Evolutionary conservation across 1,139 yeast species (phyloP), one percentile per base, ranked within the genome.

Genomic region (Petasospora fabianii): DNA sequence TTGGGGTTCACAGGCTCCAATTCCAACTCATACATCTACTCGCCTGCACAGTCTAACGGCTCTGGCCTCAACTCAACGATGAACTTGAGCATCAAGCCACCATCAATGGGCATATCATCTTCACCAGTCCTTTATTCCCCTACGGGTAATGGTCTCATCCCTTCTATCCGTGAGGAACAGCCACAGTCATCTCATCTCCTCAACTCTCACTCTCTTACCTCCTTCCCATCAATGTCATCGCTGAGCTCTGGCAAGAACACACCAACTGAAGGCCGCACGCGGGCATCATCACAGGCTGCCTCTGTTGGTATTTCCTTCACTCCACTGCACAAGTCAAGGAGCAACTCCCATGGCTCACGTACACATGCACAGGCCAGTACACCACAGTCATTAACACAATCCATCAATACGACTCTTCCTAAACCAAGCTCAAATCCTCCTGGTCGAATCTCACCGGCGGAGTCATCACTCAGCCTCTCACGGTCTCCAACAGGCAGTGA

Each of bases 111-210:
- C n/a, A 32, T 36, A 17, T 38, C 52, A 13, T 43, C 52, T 13
- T 54, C 58, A 3, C 58, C 58, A 4, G 47, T 49, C 6, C 26
- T 51, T 12, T 43, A 45, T 22, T 51, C 56, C 3, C 58, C 58
- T 5, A 43, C 44, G 5, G 38, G 43, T 9, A 36, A 29, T 12
- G 45, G 42, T 5, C 20, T 37, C n/a, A 40, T 43, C 14, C 34
- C 43, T 10, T 36, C 42, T 2, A 47, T 42, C 19, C 42, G 47
- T 19, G 52, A 50, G 26, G 51, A 45, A 24, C 36, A 35, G n/a
- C 30, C 14, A 6, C 33, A 26, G 13, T 14, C 39, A n/a, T 30
- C 38, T 6, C 12, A 29, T 13, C 21, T 36, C 5, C 35, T 26
- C 6, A 27, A 27, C 24, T 35, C 45, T 3, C 43, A 42, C n/a